Percentiles rank a stretch among this genome's conserved stretches.
These are phyloP conservation scores for Zizania latifolia DNA, from an alignment of 176 grass and related monocot genomes.

Conservation along the genomic window DNA sequence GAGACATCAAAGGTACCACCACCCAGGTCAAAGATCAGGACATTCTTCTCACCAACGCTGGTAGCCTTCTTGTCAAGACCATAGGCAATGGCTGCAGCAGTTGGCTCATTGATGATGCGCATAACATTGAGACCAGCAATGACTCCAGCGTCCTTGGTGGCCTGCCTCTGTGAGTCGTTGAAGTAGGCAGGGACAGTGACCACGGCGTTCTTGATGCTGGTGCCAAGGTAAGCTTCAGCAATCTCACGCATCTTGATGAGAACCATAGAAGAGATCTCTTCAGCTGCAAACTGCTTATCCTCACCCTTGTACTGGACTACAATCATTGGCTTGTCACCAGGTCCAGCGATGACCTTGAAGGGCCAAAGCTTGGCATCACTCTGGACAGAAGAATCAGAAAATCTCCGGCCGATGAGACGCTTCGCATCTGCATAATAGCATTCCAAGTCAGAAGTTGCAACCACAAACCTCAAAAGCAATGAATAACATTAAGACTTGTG, in stretches of 20 bases:
- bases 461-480: not conserved
- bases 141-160: constrained; percentile 52
- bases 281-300: constrained; percentile 58
- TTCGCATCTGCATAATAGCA: constrained; percentile 43
- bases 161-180: constrained; percentile 58
- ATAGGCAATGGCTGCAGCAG: constrained; percentile 45
- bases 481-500: not conserved
- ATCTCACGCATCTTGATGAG: constrained; percentile 66
- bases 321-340: constrained; percentile 58
- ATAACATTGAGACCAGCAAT: constrained; percentile 62
- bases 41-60: constrained; percentile 57
- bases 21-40: constrained; percentile 60
- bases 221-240: constrained; percentile 51
- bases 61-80: constrained; percentile 54
- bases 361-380: constrained; percentile 50
- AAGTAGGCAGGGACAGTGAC: constrained; percentile 58
- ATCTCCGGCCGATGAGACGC: constrained; percentile 53
- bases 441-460: not conserved
- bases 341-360: constrained; percentile 55
- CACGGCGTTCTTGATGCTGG: constrained; percentile 43
- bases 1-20: constrained; percentile 65
- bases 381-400: constrained; percentile 45
- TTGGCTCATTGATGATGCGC: constrained; percentile 54
- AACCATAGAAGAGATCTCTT: constrained; percentile 54
- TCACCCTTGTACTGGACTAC: constrained; percentile 61